Evolutionary conservation across 805 yeast species (phyloP).

Genomic region (Candida awuae): DNA sequence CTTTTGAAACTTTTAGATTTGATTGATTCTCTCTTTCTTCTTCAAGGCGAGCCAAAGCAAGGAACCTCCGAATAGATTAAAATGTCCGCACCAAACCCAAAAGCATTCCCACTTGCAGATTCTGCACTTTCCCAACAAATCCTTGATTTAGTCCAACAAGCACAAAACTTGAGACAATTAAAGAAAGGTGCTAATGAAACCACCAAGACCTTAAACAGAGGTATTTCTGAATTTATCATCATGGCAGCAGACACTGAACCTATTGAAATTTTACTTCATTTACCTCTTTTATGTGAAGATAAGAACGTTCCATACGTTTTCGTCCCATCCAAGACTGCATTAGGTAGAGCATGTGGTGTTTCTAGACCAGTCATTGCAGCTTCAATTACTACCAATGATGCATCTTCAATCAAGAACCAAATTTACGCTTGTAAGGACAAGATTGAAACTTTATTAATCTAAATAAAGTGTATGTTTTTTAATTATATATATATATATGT

Average conservation of each 20-base stretch:
- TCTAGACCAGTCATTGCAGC: constrained; percentile 99
- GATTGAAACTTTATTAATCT: constrained; percentile 95
- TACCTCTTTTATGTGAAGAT: constrained; percentile 97
- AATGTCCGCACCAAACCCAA: constrained; percentile 91
- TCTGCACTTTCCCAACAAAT: constrained; percentile 93
- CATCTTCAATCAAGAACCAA: constrained; percentile 95
- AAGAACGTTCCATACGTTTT: constrained; percentile 99
- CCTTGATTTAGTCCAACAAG: constrained; percentile 95
- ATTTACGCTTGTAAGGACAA: constrained; percentile 96
- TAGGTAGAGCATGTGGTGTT: constrained; percentile 99
- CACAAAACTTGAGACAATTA: constrained; percentile 94
- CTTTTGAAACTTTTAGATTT: background rate
- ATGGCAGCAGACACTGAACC: constrained; percentile 99
- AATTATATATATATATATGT: constrained; percentile 5
- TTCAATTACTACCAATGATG: constrained; percentile 95
- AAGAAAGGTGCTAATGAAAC: constrained; percentile 99
- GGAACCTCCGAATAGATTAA: constrained; percentile 36
- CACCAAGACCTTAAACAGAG: constrained; percentile 98
- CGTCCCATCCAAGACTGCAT: constrained; percentile 96
- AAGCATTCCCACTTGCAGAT: constrained; percentile 98
- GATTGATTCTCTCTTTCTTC: background rate
- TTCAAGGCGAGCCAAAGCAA: constrained; percentile 42
- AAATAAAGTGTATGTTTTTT: constrained; percentile 15
- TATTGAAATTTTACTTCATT: constrained; percentile 93
- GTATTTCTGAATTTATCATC: constrained; percentile 97